These are phyloP conservation scores for Bisporella sp. DNA, from an alignment of 2,329 filamentous ascomycete genomes.

Conservation along the genomic window DNA sequence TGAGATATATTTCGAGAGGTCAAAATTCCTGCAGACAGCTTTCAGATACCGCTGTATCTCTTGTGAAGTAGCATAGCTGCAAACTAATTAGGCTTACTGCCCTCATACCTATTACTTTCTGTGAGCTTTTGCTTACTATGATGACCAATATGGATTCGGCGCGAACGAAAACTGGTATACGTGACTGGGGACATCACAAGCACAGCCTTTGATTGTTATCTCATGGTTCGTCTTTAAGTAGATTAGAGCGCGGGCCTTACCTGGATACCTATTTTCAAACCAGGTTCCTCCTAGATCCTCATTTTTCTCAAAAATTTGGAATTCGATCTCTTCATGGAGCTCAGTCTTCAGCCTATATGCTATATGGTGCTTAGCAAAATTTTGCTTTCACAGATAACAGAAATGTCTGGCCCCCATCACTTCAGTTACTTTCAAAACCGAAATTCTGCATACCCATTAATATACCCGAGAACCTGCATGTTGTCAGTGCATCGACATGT, in stretches of 20 bases:
- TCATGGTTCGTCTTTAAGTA: background rate
- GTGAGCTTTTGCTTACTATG: background rate
- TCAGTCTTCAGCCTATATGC: background rate
- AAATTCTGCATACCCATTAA: background rate
- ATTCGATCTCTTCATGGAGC: background rate
- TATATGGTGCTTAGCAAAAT: background rate
- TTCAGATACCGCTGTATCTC: background rate
- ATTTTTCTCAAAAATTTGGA: background rate
- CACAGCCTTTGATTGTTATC: background rate
- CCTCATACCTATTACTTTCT: background rate
- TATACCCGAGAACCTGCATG: background rate
- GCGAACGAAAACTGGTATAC: background rate
- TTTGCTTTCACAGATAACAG: background rate
- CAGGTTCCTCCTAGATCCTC: background rate
- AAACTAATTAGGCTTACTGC: background rate
- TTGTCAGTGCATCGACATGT: background rate
- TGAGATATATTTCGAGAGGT: background rate
- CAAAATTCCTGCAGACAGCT: background rate
- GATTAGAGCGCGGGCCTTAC: background rate
- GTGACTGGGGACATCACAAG: background rate
- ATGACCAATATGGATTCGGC: background rate
- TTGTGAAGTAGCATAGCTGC: background rate
- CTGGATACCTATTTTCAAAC: background rate
- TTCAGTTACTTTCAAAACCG: background rate
- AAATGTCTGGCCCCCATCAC: background rate